Conservation (phyloP, 306 rosid species). For the Trifolium subterraneum region DNA sequence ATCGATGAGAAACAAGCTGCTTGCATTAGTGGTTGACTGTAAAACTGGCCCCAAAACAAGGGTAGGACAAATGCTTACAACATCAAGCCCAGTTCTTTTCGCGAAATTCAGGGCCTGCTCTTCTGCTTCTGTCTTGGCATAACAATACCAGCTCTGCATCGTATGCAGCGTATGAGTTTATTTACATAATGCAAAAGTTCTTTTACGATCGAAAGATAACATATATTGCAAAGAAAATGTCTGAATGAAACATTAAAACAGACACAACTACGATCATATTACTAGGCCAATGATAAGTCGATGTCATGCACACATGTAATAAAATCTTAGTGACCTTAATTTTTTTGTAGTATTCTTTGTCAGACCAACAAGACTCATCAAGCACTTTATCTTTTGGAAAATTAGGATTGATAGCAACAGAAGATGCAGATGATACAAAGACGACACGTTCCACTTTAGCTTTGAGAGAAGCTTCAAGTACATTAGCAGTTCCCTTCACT, state of each 20-base stretch:
- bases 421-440: slow-evolving; percentile 43
- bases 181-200: not conserved
- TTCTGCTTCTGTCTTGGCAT: slow-evolving; percentile 82
- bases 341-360: slow-evolving; percentile 50
- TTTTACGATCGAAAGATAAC: not conserved
- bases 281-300: not conserved
- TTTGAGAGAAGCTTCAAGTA: slow-evolving; percentile 50
- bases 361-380: slow-evolving; percentile 59
- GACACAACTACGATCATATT: not conserved
- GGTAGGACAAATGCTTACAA: slow-evolving; percentile 62
- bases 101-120: slow-evolving; percentile 66
- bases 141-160: slow-evolving; percentile 78
- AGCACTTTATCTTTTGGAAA: slow-evolving; percentile 40
- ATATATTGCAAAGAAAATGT: not conserved
- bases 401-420: slow-evolving; percentile 33
- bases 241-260: not conserved
- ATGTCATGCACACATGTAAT: slow-evolving; percentile 12
- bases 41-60: slow-evolving; percentile 24
- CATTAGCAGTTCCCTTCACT: slow-evolving; percentile 66
- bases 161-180: not conserved
- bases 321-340: slow-evolving; percentile 40
- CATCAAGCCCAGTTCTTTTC: slow-evolving; percentile 51
- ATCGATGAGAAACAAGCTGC: slow-evolving; percentile 18
- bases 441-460: slow-evolving; percentile 54
- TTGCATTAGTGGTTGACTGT: slow-evolving; percentile 21